A percentile compares a stretch with the other conserved stretches of the same genome.
Conservation (phyloP, 2,329 filamentous ascomycete genomes). For the Monosporascus sp. region DNA sequence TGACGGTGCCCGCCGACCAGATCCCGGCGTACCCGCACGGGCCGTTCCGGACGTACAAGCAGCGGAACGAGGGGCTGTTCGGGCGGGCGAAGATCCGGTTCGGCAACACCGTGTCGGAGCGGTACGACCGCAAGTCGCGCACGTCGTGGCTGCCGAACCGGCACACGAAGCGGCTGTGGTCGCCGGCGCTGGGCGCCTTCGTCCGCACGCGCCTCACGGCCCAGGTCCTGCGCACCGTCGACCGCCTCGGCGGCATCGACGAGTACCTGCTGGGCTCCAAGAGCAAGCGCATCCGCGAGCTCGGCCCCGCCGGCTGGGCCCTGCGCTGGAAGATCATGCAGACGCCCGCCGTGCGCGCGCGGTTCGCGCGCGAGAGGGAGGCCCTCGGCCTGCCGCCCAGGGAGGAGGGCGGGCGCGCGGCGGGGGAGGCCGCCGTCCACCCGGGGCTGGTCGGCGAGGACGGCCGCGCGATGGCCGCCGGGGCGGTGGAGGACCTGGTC, state of each 20-base stretch:
- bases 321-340: slow-evolving; percentile 88
- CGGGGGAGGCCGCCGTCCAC: slow-evolving; percentile 10
- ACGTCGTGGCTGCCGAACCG: slow-evolving; percentile 74
- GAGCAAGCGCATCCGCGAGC: slow-evolving; percentile 70
- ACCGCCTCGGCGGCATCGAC: slow-evolving; percentile 84
- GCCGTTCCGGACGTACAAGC: slow-evolving; percentile 66
- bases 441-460: slow-evolving; percentile 28
- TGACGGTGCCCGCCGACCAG: slow-evolving; percentile 33
- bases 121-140: slow-evolving; percentile 64
- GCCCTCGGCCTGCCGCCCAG: slow-evolving; percentile 56
- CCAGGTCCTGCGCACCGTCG: slow-evolving; percentile 67
- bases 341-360: slow-evolving; percentile 57
- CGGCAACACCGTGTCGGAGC: slow-evolving; percentile 69
- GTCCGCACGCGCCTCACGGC: slow-evolving; percentile 66
- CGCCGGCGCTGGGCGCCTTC: slow-evolving; percentile 53
- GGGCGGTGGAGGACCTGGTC: slow-evolving; percentile 31
- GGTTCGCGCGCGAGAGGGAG: slow-evolving; percentile 60
- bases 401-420: slow-evolving; percentile 29
- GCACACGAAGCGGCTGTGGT: slow-evolving; percentile 62
- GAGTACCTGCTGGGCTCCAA: slow-evolving; percentile 84
- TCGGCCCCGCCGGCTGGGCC: slow-evolving; percentile 87
- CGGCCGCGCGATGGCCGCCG: slow-evolving; percentile 21
- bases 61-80: slow-evolving; percentile 72
- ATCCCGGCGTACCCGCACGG: slow-evolving; percentile 70
- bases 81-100: slow-evolving; percentile 66